phyloP scores from a whole-genome alignment of 805 yeast species.

The Priceomyces castillae region DNA sequence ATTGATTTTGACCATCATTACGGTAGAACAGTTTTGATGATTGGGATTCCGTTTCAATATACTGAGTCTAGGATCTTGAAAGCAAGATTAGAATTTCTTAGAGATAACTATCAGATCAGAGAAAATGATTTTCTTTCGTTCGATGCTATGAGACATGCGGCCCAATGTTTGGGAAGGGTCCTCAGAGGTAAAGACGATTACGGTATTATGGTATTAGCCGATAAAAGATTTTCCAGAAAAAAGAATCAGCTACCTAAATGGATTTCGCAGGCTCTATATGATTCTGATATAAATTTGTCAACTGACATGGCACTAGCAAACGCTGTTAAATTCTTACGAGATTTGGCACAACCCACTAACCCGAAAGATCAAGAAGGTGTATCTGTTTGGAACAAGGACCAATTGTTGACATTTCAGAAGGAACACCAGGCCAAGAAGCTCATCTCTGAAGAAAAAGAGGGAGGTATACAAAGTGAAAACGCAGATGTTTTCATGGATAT shows the following conservation, averaged over 20 bases:
- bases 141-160: conserved; percentile 99
- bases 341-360: conserved; percentile 91
- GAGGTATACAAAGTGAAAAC: conserved; percentile 12
- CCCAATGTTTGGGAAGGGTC: conserved; percentile 97
- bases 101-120: conserved; percentile 89
- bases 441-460: conserved; percentile 11
- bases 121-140: conserved; percentile 94
- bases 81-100: conserved; percentile 87
- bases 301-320: conserved; percentile 97
- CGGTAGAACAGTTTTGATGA: conserved; percentile 96
- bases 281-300: conserved; percentile 87
- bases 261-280: conserved; percentile 91
- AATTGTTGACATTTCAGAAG: conserved; percentile 56
- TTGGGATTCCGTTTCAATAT: conserved; percentile 98
- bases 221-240: conserved; percentile 84
- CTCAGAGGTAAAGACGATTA: conserved; percentile 97
- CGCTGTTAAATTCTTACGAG: conserved; percentile 87
- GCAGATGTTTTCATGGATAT: conserved; percentile 45
- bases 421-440: conserved; percentile 37
- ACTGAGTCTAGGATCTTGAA: conserved; percentile 95
- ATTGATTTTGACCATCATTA: conserved; percentile 98
- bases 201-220: conserved; percentile 98
- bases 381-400: conserved; percentile 85
- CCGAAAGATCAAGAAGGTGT: conserved; percentile 91
- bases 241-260: conserved; percentile 90